Evolutionary conservation across 1,284 basidiomycete genomes (phyloP), one percentile per base, ranked within the genome.

Genomic region (Cronartium quercuum): DNA sequence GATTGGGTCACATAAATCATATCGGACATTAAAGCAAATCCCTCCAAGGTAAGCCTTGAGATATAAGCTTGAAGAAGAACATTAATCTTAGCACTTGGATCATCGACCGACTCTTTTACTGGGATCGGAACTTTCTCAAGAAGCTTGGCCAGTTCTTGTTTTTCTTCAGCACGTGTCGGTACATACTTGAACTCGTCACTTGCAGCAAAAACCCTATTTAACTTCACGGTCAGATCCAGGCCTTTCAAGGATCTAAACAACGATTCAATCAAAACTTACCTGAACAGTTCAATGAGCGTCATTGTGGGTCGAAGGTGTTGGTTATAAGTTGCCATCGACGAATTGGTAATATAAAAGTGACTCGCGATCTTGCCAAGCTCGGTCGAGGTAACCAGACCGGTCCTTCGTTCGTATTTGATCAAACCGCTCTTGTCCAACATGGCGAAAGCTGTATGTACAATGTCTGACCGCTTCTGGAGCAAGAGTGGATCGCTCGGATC

Each of bases 121-220:
- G 96, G 95, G 63, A 98, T 94, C 0, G 95, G 96, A 0, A 98
- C 95, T 13, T 94, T 87, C 82, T 98, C 96, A 55, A 98, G 84
- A 35, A 98, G 84, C 81, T 95, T 96, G n/a, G 88, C 87, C 6
- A 98, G 85, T 80, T 98, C 94, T 3, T 94, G 85, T 21, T 75
- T 75, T 75, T 84, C 83, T 76, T 84, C 83, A 65, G 83, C 79
- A 40, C 84, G 79, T 58, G 92, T 94, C 0, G 94, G 96, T 47
- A 96, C 86, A 66, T 95, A 84, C 83, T 93, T 97, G 86, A 99
- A 98, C 84, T 98, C 95, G 80, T 97, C 94, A 1, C 92, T 94
- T 12, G 98, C 85, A 0, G 94, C 94, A 81, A 98, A 99, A 7
- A 98, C 92, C 61, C 94, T 75, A 37, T n/a, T 55, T 13, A 42